Evolutionary conservation across 2,329 filamentous ascomycete species (phyloP).

Genomic region (Fusarium secorum): DNA sequence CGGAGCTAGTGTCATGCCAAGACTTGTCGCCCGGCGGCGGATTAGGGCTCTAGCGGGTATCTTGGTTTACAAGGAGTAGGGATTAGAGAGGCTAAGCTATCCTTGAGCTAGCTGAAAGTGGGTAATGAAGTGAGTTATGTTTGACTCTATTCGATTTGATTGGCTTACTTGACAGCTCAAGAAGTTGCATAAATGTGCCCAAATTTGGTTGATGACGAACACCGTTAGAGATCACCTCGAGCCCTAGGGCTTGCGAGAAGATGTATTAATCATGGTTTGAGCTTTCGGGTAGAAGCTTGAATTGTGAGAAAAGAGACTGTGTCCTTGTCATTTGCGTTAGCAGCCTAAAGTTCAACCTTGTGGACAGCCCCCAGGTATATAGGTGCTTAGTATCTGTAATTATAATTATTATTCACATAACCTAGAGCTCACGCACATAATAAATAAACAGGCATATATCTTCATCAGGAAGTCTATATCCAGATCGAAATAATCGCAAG

Average conservation of each 20-base stretch:
- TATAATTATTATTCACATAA: accelerated
- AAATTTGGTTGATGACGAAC: not conserved
- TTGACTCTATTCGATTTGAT: accelerated
- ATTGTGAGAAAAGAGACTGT: accelerated
- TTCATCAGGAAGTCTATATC: accelerated
- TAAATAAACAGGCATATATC: not conserved
- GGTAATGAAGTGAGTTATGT: not conserved
- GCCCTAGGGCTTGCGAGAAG: not conserved
- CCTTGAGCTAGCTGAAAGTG: not conserved
- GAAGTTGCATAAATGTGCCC: not conserved
- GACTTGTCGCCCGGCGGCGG: not conserved
- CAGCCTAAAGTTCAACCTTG: accelerated
- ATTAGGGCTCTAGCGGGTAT: not conserved
- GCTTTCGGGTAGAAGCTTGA: accelerated
- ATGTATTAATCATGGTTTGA: accelerated
- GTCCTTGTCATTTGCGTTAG: accelerated
- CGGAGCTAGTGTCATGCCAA: not conserved
- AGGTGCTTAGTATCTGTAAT: not conserved
- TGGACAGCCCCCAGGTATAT: accelerated
- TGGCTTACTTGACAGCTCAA: accelerated
- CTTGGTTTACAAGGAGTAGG: not conserved
- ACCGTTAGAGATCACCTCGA: accelerated
- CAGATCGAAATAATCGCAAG: not conserved
- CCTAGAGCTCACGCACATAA: not conserved
- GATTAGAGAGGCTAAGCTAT: not conserved